Percentiles rank a stretch among this genome's conserved stretches.
phyloP scores from a whole-genome alignment of 2,329 filamentous ascomycete genomes.

The Ophiostoma triangulosporum region DNA sequence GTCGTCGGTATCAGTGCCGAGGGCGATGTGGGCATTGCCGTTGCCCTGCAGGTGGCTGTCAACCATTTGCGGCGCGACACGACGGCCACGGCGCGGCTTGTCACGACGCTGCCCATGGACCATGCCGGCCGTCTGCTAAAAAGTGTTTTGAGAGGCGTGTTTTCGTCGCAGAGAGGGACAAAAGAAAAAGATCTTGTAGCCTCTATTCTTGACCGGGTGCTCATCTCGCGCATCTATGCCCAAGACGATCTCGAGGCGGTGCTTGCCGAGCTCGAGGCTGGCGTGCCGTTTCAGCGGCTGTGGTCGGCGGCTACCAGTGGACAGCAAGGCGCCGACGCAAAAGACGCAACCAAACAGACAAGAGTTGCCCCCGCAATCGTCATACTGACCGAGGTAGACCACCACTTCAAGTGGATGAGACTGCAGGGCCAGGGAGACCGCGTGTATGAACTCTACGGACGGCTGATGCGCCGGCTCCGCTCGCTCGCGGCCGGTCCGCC shows the following conservation, averaged over 20 bases:
- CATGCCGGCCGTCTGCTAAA: slow-evolving; percentile 29
- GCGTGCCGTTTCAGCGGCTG: slow-evolving; percentile 9
- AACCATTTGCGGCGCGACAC: slow-evolving; percentile 22
- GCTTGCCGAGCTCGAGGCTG: slow-evolving; percentile 27
- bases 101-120: slow-evolving; percentile 33
- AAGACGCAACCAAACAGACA: background rate
- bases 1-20: slow-evolving; percentile 38
- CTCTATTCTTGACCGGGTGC: slow-evolving; percentile 32
- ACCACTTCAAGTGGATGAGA: slow-evolving; percentile 14
- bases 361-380: background rate
- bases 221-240: slow-evolving; percentile 45
- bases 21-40: slow-evolving; percentile 27
- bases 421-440: slow-evolving; percentile 10
- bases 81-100: slow-evolving; percentile 24
- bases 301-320: slow-evolving; percentile 4
- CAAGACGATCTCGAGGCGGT: slow-evolving; percentile 45
- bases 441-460: slow-evolving; percentile 12
- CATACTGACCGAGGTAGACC: slow-evolving; percentile 14
- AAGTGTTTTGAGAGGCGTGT: slow-evolving; percentile 23
- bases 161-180: slow-evolving; percentile 4
- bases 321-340: background rate
- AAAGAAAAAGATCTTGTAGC: slow-evolving; percentile 1
- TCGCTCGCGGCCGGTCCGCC: background rate
- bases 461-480: slow-evolving; percentile 12
- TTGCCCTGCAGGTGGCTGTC: slow-evolving; percentile 30